Evolutionary conservation across 2,329 filamentous ascomycete species (phyloP), one percentile per base, ranked within the genome.

Genomic region (Alternaria atra): DNA sequence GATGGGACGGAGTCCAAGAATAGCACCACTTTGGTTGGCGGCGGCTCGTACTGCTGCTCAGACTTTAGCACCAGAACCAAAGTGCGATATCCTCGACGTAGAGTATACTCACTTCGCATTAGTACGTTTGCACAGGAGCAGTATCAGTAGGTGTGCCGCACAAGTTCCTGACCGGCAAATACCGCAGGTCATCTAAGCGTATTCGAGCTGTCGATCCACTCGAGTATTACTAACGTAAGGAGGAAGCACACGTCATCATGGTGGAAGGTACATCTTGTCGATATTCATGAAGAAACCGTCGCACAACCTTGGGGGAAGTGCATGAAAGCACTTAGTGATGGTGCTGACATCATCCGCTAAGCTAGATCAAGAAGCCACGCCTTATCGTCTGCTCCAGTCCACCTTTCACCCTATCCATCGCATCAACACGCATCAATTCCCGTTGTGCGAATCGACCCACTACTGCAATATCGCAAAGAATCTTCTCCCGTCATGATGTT

Each of bases 261-360:
- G 32, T 20, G 4, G 20, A 23, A 25, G 13, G 8, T 13, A 25
- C 30, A n/a, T 50, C 8, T 35, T 50, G 13, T 37, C 20, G 15
- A n/a, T 27, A 13, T 50, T 37, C 20, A 50, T 8, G 20, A 37
- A 44, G 42, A 29, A 48, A 30, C 5, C 37, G 46, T 23, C 3
- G 8, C 15, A 15, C 20, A 50, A n/a, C 17, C 8, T 23, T 20
- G 17, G 37, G 17, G 3, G 8, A 17, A 10, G 42, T 46, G 15
- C 7, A 27, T 30, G 32, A 50, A 6, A 50, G 32, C 30, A 29
- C 20, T 35, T 17, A 23, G 23, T 35, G 46, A 25, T 20, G 46
- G 35, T 30, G 50, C 35, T 27, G 50, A 52, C 50, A 40, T 40
- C 35, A 52, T 52, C 34, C 50, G 50, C 50, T 52, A 40, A 35